Conservation (phyloP, 2,329 filamentous ascomycete species). For the Pyrenochaeta sp. region DNA sequence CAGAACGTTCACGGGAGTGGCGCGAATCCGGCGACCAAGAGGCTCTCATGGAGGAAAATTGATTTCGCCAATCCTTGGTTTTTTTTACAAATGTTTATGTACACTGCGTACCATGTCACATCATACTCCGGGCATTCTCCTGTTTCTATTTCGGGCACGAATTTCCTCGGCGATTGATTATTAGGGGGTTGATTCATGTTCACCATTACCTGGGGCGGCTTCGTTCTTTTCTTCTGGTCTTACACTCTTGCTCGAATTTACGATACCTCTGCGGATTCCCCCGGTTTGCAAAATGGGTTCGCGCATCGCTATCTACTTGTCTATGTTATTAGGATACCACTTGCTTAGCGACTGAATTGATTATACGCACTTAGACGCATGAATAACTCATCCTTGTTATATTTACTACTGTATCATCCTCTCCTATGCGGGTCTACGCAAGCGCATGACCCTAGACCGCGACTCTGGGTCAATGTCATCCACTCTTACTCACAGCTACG, state of each 20-base stretch:
- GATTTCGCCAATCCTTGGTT: constrained; percentile 19
- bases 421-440: constrained; percentile 2
- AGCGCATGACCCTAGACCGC: background rate
- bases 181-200: constrained; percentile 7
- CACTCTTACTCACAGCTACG: background rate
- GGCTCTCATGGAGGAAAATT: constrained; percentile 65
- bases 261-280: constrained; percentile 28
- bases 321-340: constrained; percentile 27
- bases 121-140: constrained; percentile 20
- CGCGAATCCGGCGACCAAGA: constrained; percentile 80
- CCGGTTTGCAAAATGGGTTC: constrained; percentile 27
- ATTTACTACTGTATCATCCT: constrained; percentile 4
- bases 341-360: constrained; percentile 23
- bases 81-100: constrained; percentile 15
- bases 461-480: background rate
- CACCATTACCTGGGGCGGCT: constrained; percentile 14
- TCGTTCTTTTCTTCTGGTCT: constrained; percentile 13
- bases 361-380: constrained; percentile 29
- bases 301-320: constrained; percentile 14
- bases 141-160: constrained; percentile 17
- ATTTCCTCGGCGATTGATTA: constrained; percentile 21
- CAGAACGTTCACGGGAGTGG: constrained; percentile 89
- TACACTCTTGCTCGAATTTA: constrained; percentile 11
- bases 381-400: constrained; percentile 25
- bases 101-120: constrained; percentile 31